Evolutionary conservation across 2,329 filamentous ascomycete genomes (phyloP), one percentile per base, ranked within the genome.

Genomic region (Aureobasidium subglaciale): DNA sequence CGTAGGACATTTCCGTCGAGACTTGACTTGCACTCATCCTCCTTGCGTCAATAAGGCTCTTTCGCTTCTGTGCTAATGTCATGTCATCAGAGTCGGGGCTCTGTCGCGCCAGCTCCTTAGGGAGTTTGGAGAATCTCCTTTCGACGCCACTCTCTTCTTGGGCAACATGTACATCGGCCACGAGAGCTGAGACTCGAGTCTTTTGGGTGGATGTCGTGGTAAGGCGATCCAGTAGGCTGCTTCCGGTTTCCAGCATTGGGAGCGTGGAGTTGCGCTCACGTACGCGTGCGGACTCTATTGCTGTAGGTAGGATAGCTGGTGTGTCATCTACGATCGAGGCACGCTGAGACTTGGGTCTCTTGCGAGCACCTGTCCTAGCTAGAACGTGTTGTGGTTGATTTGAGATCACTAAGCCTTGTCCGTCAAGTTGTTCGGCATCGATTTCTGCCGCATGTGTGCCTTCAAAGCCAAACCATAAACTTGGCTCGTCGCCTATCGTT

Each of bases 1-100:
- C 35, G 24, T 49, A 52, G 25, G 58, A 58, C 22, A 48, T 42
- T 37, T 8, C 35, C 22, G 53, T 38, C 20, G n/a, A 54, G 8
- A 43, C 38, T 35, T 54, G 50, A 10, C 38, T 38, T 18, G 9
- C 25, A 29, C 50, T 54, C 13, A 35, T 27, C 16, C 8, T 34
- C 34, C 50, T 34, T 16, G 38, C 27, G 22, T 35, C 3, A 38
- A 66, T 63, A 10, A 75, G 66, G 15, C 70, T 53, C 15, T 66
- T 64, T 59, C 68, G 65, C 53, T 87, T 83, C 63, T 87, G 81
- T 38, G 82, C 86, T 16, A 93, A 76, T 0, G 88, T 85, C 61
- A 92, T 76, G 56, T 90, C 81, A 60, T 82, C 79, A 29, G 27
- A 20, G 35, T 34, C 43, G 45, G 46, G n/a, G n/a, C n/a, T 45